Percentiles rank a stretch among this genome's conserved stretches.
These are phyloP conservation scores for Przewalskia tangutica DNA, from an alignment of 257 asterid genomes.

Conservation along the genomic window DNA sequence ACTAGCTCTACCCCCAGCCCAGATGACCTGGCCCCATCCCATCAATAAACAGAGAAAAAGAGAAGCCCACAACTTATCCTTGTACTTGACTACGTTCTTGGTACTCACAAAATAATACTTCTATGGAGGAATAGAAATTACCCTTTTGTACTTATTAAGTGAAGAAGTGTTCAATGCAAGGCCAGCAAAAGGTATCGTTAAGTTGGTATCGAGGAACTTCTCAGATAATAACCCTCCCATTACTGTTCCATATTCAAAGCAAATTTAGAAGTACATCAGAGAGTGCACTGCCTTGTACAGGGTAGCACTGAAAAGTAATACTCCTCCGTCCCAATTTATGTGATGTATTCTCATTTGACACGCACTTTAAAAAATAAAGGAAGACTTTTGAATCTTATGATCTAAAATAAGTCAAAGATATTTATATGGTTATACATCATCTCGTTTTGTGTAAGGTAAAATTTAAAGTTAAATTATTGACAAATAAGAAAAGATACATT, in stretches of 20 bases:
- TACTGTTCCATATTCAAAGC: constrained; percentile 62
- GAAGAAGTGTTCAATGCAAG: constrained; percentile 89
- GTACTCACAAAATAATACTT: not conserved
- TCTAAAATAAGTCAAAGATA: no score
- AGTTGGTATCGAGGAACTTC: constrained; percentile 82
- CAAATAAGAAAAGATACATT: no score
- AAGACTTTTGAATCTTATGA: no score
- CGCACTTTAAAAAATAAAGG: no score
- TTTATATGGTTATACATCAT: no score
- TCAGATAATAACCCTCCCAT: constrained; percentile 97
- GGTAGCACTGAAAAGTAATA: not conserved
- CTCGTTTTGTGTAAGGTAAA: no score
- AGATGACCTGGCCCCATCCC: no score
- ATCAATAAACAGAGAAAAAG: no score
- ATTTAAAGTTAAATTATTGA: no score
- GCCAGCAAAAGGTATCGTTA: constrained; percentile 83
- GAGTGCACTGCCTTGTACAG: not conserved
- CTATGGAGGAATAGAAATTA: constrained; percentile 11
- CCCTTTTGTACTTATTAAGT: constrained; percentile 93
- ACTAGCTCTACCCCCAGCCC: not conserved
- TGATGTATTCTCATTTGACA: no score
- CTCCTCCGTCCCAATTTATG: no score
- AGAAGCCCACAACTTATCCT: not conserved
- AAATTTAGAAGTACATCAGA: constrained; percentile 6
- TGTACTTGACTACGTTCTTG: not conserved